Conservation (phyloP, 1,139 yeast genomes). For the Debaryomyces singareniensis region DNA sequence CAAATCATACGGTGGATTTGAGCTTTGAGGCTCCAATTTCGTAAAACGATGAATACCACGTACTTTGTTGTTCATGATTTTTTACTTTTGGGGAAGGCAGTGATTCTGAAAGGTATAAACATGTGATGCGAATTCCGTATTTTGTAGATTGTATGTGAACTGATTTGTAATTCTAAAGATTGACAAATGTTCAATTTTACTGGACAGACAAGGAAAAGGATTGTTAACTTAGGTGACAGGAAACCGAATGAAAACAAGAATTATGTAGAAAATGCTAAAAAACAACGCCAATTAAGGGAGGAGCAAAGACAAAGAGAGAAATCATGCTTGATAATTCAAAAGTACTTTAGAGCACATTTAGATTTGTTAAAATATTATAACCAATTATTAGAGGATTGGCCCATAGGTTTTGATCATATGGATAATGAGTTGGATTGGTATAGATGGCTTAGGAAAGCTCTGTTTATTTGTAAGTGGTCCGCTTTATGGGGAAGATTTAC, state of each 20-base stretch:
- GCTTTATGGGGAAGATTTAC: constrained; percentile 1
- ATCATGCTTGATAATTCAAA: constrained; percentile 49
- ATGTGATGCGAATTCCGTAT: too few relatives aligned
- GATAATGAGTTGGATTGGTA: constrained; percentile 5
- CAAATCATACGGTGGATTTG: too few relatives aligned
- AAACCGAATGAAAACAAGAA: constrained; percentile 17
- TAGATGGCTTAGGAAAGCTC: constrained; percentile 9
- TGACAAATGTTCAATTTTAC: constrained; percentile 57
- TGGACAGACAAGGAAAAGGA: constrained; percentile 57
- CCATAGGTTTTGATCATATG: constrained; percentile 2
- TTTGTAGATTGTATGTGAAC: too few relatives aligned
- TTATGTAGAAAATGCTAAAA: constrained; percentile 52
- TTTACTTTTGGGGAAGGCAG: too few relatives aligned
- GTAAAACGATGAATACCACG: too few relatives aligned
- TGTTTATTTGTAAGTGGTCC: constrained; percentile 11
- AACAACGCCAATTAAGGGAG: constrained; percentile 65
- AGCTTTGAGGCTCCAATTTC: too few relatives aligned
- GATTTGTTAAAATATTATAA: constrained; percentile 12
- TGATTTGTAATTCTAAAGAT: too few relatives aligned
- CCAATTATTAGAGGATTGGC: constrained; percentile 4
- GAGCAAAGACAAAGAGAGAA: constrained; percentile 40
- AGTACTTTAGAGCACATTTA: constrained; percentile 31
- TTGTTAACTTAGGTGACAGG: constrained; percentile 68
- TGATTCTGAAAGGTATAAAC: too few relatives aligned
- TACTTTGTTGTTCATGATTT: too few relatives aligned